Percentiles rank a stretch among this genome's conserved stretches.
Evolutionary conservation across 345 rosid species (phyloP).

Genomic region (Luvunga scandens): DNA sequence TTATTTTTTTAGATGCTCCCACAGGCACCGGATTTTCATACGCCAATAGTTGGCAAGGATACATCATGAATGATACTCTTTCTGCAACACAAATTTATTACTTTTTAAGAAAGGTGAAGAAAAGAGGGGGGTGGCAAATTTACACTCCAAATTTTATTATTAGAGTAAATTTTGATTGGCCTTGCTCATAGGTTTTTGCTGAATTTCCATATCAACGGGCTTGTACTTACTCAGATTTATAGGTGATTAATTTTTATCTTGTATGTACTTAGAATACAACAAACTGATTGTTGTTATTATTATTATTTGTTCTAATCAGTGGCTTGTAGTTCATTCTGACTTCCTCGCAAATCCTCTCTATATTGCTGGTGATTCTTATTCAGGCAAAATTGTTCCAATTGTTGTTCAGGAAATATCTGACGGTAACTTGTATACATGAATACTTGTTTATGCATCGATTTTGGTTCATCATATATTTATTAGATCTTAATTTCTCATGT

Average conservation of each 20-base stretch:
- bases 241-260: too few species aligned
- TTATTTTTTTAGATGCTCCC: conserved; percentile 37
- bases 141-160: not conserved
- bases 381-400: conserved; percentile 25
- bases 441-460: too few species aligned
- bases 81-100: conserved; percentile 6
- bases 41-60: conserved; percentile 18
- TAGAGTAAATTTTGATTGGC: not conserved
- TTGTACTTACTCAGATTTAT: too few species aligned
- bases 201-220: too few species aligned
- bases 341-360: conserved; percentile 29
- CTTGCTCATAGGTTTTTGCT: too few species aligned
- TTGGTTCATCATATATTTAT: too few species aligned
- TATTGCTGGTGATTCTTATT: conserved; percentile 35
- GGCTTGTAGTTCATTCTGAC: conserved; percentile 32
- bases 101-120: conserved; percentile 33
- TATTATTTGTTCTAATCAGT: conserved; percentile 13
- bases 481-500: too few species aligned
- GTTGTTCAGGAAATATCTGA: conserved; percentile 18
- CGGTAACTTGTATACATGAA: conserved; percentile 6
- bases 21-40: conserved; percentile 44
- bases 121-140: not conserved
- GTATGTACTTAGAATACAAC: not conserved
- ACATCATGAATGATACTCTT: conserved; percentile 12
- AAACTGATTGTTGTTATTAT: not conserved